Evolutionary conservation across 768 basidiomycete genomes (phyloP), one percentile per base, ranked within the genome.

Genomic region (Xerocomus potaroensis): DNA sequence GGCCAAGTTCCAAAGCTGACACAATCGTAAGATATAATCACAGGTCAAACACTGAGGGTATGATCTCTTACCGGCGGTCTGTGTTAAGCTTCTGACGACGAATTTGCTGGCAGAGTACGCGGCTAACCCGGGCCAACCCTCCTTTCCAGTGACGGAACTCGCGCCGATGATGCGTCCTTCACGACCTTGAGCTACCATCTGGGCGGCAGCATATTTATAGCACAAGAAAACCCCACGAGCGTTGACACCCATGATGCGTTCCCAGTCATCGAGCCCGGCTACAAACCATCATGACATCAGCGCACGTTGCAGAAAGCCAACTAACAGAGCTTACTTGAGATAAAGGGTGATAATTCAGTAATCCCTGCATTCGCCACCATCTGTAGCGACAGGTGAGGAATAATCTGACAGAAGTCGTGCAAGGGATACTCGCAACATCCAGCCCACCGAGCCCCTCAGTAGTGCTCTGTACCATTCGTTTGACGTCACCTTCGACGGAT

Each of bases 1-100:
- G 41, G 26, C 51, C 58, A 24, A 60, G 56, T 52, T 69, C 67
- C n/a, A 57, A 18, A 0, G 58, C 65, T 65, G n/a, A 21, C 18
- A 43, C 31, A 1, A 40, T 12, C 47, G 52, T 24, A 5, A 36
- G 26, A 27, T 27, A n/a, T n/a, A n/a, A n/a, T n/a, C n/a, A n/a
- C n/a, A n/a, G n/a, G 26, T 10, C 26, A 27, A 27, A 27, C 6
- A 27, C 26, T 27, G 26, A 6, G 26, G 26, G 26, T 10, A 27
- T 10, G 5, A 10, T 10, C 26, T 6, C 26, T 27, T 5, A 35
- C 43, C 57, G 33, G 57, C 62, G 34, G 56, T 45, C 18, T 53
- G 59, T 0, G 40, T 45, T 8, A 51, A 33, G 7, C 51, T 36
- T 3, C 43, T 37, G 27, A 48, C 34, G n/a, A 41, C 50, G 31